Percentiles rank a stretch among this genome's conserved stretches.
Evolutionary conservation across 2,329 filamentous ascomycete species (phyloP).

Genomic region (Lasiodiplodia hormozganensis): DNA sequence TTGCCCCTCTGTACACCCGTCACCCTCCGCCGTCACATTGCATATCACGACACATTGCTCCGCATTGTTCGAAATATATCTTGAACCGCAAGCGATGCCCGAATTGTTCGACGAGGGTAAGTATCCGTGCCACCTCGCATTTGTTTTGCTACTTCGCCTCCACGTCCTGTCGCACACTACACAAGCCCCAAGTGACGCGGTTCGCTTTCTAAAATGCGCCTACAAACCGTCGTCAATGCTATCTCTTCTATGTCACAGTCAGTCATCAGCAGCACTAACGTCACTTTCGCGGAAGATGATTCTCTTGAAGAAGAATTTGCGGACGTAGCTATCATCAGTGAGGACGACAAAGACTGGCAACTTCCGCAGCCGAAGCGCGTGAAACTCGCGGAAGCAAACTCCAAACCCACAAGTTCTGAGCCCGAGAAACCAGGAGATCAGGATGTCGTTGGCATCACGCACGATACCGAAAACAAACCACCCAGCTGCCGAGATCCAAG

Average conservation of each 20-base stretch:
- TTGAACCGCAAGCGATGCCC: neutral
- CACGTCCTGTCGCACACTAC: neutral
- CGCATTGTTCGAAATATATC: neutral
- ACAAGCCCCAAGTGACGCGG: neutral
- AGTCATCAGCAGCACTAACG: neutral
- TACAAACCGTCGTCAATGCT: neutral
- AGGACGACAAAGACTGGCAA: neutral
- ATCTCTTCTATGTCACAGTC: neutral
- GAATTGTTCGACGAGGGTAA: neutral
- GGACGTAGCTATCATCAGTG: neutral
- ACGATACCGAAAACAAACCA: neutral
- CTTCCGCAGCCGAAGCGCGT: neutral
- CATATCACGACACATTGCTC: neutral
- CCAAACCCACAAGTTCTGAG: neutral
- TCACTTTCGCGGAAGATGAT: neutral
- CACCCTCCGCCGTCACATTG: neutral
- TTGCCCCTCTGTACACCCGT: neutral
- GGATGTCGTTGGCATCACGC: neutral
- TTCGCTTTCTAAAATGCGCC: neutral
- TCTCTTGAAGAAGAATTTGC: neutral
- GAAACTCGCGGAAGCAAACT: neutral
- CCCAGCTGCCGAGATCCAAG: neutral
- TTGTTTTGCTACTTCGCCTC: conserved; percentile 14
- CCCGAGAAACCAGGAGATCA: too few relatives aligned
- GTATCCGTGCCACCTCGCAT: neutral